Evolutionary conservation across 352 stramenopile species (phyloP), one percentile per base, ranked within the genome.

Genomic region (Globisporangium polare): DNA sequence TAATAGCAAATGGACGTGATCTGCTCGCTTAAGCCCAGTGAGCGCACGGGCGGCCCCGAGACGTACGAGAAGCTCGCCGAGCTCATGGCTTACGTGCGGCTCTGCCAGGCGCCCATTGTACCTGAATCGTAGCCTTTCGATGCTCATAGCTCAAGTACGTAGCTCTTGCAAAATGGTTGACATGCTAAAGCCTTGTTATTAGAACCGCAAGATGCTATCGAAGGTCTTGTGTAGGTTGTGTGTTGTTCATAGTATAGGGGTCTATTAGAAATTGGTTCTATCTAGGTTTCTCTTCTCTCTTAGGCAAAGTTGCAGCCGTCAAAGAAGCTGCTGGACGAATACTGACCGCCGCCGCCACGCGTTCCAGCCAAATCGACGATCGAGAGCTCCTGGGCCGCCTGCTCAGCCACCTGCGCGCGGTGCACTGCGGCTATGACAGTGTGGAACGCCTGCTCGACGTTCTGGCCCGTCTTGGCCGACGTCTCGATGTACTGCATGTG

Each of bases 401-500:
- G 47, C 43, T 86, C 78, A 13, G 65, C 55, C 18, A 73, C 46
- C 41, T 75, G 67, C 13, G 81, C 73, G 43, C 79, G 70, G 29
- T 92, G 72, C 42, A 90, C 80, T 0, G 78, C 67, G 7, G 67
- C 56, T 56, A 93, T 78, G 22, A 93, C 69, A 22, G 66, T 65
- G 27, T 75, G 71, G 66, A 93, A 93, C 4, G 75, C 79, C 15
- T 77, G 60, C 31, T 86, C 67, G 0, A 90, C 84, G 49, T 90
- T 88, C 24, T 78, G 58, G 3, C 80, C 82, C 0, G 79, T 90
- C 73, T 90, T 90, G 54, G 84, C 84, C 13, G 81, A 90, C n/a
- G 84, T 92, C 63, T 93, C 84, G 31, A 92, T 64, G 69, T 90
- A 93, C 37, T 68, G 66, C 84, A 93, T 86, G 73, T 91, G 80